These are phyloP conservation scores for Polygonum maritimum DNA, from an alignment of 148 eudicot genomes.

Conservation along the genomic window DNA sequence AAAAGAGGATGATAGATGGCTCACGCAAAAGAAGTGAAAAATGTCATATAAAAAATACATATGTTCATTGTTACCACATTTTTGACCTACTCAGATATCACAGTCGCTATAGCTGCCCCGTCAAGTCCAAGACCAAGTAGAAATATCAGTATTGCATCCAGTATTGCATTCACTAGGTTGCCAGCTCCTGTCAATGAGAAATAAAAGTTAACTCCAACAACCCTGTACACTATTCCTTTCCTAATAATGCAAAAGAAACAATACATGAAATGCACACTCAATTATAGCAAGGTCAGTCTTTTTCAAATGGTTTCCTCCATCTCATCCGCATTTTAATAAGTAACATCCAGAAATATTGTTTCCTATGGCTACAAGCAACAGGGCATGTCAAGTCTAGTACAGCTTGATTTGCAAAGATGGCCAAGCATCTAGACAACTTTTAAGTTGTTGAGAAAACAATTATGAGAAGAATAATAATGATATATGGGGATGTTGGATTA, in stretches of 20 bases:
- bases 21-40: not conserved
- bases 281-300: not conserved
- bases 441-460: not conserved
- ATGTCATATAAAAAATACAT: not conserved
- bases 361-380: not conserved
- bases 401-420: not conserved
- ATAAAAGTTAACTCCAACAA: slow-evolving; percentile 6
- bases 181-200: slow-evolving; percentile 60
- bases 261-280: not conserved
- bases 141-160: slow-evolving; percentile 72
- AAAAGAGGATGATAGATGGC: not conserved
- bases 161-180: slow-evolving; percentile 62
- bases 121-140: slow-evolving; percentile 55
- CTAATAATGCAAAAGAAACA: not conserved
- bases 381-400: not conserved
- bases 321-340: not conserved
- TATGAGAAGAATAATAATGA: not conserved
- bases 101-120: slow-evolving; percentile 93
- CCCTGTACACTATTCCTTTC: not conserved
- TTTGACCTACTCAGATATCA: slow-evolving; percentile 94
- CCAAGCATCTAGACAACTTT: not conserved
- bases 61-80: slow-evolving; percentile 39
- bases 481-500: slow-evolving; percentile 3
- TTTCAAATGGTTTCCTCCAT: not conserved
- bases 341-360: not conserved